Percentiles rank a stretch among this genome's conserved stretches.
These are phyloP conservation scores for Trichoderma koningii DNA, from an alignment of 2,329 filamentous ascomycete genomes.

Conservation along the genomic window DNA sequence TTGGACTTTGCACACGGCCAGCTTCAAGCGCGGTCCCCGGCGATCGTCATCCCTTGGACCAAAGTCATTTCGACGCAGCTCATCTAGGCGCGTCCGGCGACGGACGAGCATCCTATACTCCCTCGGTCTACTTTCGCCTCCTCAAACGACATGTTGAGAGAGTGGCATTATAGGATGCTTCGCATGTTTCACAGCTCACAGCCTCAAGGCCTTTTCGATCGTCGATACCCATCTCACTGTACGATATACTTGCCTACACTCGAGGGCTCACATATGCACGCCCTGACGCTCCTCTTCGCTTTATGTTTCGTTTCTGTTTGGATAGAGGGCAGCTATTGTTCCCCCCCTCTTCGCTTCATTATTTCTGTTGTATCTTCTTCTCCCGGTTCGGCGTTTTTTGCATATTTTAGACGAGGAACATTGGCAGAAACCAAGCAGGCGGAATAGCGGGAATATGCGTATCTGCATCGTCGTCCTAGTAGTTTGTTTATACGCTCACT, in stretches of 20 bases:
- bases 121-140: background rate
- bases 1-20: conserved; percentile 1
- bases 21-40: background rate
- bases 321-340: conserved; percentile 1
- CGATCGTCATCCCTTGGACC: background rate
- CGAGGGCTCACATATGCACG: conserved; percentile 1
- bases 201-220: conserved; percentile 14
- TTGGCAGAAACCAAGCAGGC: background rate
- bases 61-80: background rate
- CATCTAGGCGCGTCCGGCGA: background rate
- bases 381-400: conserved; percentile 20
- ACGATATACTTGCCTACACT: conserved; percentile 20
- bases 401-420: conserved; percentile 21
- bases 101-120: background rate
- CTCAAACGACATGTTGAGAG: background rate
- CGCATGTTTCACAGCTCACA: background rate
- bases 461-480: conserved; percentile 20
- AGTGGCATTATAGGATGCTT: background rate
- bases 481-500: conserved; percentile 17
- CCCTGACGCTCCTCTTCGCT: conserved; percentile 4
- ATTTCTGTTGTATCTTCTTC: background rate
- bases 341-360: background rate
- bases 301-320: background rate
- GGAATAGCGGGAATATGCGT: conserved; percentile 21
- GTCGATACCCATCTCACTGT: conserved; percentile 25